These are phyloP conservation scores for Tremellales sp. DNA, from an alignment of 1,284 basidiomycete species.

Conservation along the genomic window DNA sequence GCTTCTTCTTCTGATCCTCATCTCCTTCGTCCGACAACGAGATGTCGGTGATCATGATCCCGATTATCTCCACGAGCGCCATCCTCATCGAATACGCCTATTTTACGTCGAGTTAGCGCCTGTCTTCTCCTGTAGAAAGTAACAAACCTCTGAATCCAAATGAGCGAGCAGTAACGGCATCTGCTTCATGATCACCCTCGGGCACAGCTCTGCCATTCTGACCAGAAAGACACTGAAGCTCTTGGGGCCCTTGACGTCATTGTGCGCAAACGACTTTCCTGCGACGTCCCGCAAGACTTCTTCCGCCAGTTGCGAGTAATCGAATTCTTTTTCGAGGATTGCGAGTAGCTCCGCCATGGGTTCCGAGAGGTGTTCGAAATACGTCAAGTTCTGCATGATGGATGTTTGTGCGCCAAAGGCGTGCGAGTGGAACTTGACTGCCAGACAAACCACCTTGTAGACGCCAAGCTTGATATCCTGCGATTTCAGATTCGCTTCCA, in stretches of 20 bases:
- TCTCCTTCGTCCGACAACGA: slow-evolving; percentile 58
- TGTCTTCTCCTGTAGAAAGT: not conserved
- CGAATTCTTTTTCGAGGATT: slow-evolving; percentile 78
- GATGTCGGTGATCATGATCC: slow-evolving; percentile 73
- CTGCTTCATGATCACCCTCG: slow-evolving; percentile 83
- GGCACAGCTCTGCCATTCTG: slow-evolving; percentile 75
- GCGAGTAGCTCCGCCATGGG: slow-evolving; percentile 87
- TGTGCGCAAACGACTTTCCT: slow-evolving; percentile 38
- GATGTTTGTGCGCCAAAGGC: slow-evolving; percentile 77
- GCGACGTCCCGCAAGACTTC: slow-evolving; percentile 65
- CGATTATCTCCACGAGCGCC: slow-evolving; percentile 82
- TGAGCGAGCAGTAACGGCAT: slow-evolving; percentile 79
- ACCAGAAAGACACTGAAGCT: slow-evolving; percentile 83
- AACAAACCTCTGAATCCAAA: slow-evolving; percentile 80
- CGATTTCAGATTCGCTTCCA: slow-evolving; percentile 81
- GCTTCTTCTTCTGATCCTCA: slow-evolving; percentile 66
- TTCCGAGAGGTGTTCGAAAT: slow-evolving; percentile 90
- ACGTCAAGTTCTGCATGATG: slow-evolving; percentile 88
- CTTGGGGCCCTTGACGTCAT: slow-evolving; percentile 80
- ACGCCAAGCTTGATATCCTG: slow-evolving; percentile 66
- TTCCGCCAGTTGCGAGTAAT: slow-evolving; percentile 83
- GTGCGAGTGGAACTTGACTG: slow-evolving; percentile 88
- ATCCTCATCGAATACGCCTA: slow-evolving; percentile 95
- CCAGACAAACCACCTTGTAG: slow-evolving; percentile 84
- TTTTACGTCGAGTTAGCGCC: not conserved